phyloP scores from a whole-genome alignment of 768 basidiomycete genomes.

The Mycena epipterygia region DNA sequence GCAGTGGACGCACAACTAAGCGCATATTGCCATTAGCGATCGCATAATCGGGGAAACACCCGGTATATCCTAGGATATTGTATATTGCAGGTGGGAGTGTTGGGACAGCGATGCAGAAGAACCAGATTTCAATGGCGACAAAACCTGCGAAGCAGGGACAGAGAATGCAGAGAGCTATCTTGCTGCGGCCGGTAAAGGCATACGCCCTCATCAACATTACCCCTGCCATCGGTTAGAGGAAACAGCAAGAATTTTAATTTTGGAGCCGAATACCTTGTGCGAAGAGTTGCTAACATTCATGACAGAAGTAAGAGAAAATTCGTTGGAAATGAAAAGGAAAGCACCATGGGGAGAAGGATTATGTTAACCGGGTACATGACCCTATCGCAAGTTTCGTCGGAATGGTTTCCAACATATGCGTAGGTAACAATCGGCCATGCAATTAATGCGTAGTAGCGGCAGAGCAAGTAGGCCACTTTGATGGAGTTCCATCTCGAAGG shows the following conservation, averaged over 20 bases:
- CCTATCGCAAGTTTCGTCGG: conserved; percentile 44
- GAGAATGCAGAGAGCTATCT: conserved; percentile 45
- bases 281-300: conserved; percentile 52
- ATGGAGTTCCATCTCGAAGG: conserved; percentile 53
- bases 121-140: conserved; percentile 51
- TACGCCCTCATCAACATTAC: conserved; percentile 62
- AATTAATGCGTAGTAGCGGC: too few species aligned
- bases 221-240: conserved; percentile 40
- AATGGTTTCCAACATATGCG: conserved; percentile 54
- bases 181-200: conserved; percentile 55
- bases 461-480: conserved; percentile 56
- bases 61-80: conserved; percentile 43
- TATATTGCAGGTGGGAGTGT: conserved; percentile 42
- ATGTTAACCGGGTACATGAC: conserved; percentile 48
- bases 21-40: conserved; percentile 45
- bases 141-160: conserved; percentile 47
- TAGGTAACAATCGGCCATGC: conserved; percentile 55
- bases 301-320: background rate
- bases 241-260: too few species aligned
- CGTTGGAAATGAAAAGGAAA: conserved; percentile 21
- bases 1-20: conserved; percentile 38
- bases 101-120: conserved; percentile 48
- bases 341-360: conserved; percentile 50
- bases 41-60: conserved; percentile 55
- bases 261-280: conserved; percentile 49